phyloP scores from a whole-genome alignment of 73 alveolate genomes.

The Uronychia setigera region DNA sequence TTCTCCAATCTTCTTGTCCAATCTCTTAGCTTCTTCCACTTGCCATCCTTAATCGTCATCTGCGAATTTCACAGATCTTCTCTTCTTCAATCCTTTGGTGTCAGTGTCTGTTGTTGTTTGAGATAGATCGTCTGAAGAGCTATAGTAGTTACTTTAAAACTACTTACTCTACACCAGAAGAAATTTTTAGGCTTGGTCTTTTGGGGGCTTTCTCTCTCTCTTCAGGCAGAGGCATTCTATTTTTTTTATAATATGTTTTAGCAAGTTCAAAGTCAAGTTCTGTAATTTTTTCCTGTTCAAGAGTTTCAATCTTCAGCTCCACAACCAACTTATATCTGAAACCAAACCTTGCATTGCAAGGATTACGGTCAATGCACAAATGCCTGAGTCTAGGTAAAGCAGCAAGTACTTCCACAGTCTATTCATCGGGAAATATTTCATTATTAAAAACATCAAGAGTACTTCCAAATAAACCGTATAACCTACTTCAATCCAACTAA shows the following conservation, averaged over 20 bases:
- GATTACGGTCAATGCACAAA: conserved; percentile 59
- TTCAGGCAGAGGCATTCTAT: neutral
- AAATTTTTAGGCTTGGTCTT: neutral
- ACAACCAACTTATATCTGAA: conserved; percentile 48
- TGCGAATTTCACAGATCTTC: neutral
- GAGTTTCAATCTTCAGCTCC: conserved; percentile 28
- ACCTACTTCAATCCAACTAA: conserved; percentile 16
- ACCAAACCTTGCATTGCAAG: conserved; percentile 43
- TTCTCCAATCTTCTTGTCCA: conserved; percentile 38
- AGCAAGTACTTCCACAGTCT: conserved; percentile 38
- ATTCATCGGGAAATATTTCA: conserved; percentile 38
- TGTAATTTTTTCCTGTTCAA: conserved; percentile 48
- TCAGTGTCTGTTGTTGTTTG: neutral
- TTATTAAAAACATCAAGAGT: conserved; percentile 36
- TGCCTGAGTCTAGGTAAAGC: conserved; percentile 29
- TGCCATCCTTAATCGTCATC: conserved; percentile 47
- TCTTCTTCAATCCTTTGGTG: neutral
- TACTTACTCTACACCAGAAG: neutral
- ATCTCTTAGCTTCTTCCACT: conserved; percentile 37
- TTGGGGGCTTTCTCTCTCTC: neutral
- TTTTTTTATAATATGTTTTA: conserved; percentile 27
- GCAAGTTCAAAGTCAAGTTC: conserved; percentile 56
- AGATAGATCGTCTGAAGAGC: neutral
- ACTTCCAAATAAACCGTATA: neutral
- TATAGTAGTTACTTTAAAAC: too few species aligned